Evolutionary conservation across 805 yeast genomes (phyloP).

Genomic region (Candida ovalis): DNA sequence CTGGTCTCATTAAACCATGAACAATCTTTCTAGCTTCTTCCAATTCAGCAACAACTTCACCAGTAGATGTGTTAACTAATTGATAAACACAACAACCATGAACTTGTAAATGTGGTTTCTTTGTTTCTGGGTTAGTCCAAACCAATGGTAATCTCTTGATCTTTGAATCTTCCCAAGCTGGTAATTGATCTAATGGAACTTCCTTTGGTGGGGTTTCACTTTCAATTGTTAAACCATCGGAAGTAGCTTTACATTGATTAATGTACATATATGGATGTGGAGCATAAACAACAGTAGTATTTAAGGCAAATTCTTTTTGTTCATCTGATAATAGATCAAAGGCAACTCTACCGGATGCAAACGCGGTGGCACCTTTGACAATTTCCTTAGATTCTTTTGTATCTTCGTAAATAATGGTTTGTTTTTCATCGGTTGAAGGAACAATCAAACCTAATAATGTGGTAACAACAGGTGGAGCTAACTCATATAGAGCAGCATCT

Average conservation of each 20-base stretch:
- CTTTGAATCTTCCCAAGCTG: conserved; percentile 79
- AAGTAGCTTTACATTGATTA: conserved; percentile 74
- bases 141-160: conserved; percentile 79
- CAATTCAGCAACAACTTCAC: conserved; percentile 57
- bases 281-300: conserved; percentile 81
- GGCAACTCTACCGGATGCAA: conserved; percentile 80
- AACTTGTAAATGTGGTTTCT: conserved; percentile 76
- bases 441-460: conserved; percentile 80
- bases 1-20: conserved; percentile 79
- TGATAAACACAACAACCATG: conserved; percentile 84
- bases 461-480: conserved; percentile 84
- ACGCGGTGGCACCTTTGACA: conserved; percentile 86
- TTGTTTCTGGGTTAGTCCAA: conserved; percentile 89
- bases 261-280: conserved; percentile 91
- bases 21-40: conserved; percentile 72
- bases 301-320: conserved; percentile 70
- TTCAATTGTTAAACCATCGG: conserved; percentile 84
- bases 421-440: conserved; percentile 63
- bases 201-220: conserved; percentile 66
- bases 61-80: conserved; percentile 50
- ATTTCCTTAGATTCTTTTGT: conserved; percentile 60
- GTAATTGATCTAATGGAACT: conserved; percentile 59
- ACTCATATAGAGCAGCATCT: conserved; percentile 82
- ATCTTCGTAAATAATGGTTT: conserved; percentile 63
- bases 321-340: conserved; percentile 62